Base-by-base conservation (phyloP, 2,329 filamentous ascomycete species). In the Pleomassaria siparia region DNA sequence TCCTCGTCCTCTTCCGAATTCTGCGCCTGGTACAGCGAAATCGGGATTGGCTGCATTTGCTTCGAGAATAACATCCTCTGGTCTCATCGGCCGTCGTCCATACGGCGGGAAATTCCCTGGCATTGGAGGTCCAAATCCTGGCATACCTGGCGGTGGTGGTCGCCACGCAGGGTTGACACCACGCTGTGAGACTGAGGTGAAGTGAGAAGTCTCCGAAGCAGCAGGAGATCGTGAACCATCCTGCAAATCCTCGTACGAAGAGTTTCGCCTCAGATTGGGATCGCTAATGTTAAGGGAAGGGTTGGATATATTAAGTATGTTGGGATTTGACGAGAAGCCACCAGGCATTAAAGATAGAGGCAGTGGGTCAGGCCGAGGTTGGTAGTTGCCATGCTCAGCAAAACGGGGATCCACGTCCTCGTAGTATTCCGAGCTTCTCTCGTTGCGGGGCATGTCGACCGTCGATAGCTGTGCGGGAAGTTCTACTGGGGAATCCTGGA, bases 391-490 rank as follows among this genome's bases (percentile, higher is more conserved):
- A 21, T 73, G 72, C 47, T 83, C 80, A 26, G 84, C 87, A 63
- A 96, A 97, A 47, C 85, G 88, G 36, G 92, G 91, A 56, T 96
- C 91, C 11, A 96, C 84, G 67, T 97, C 92, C 77, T 97, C 94
- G 65, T 95, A 95, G 72, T 97, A 97, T 53, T 80, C 64, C 10
- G 78, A 77, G 41, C 59, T 70, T 20, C 60, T 60, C 29, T 71
- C 67, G 22, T 67, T 65, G 30, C 40, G 56, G 29, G 60, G 52
- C 7, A 47, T 44, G 24, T 58, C 62, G 13, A 60, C 48, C 11
- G 58, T 60, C 8, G 69, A 58, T 11, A 61, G 43, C 47, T 66
- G 67, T 15, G 62, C 64, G 16, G 64, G 62, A 28, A 66, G 51
- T 42, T 68, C 65, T 3, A 70, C 58, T 4, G 70, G 66, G 2